Percentiles rank a stretch among this genome's conserved stretches.
These are phyloP conservation scores for Melampsora larici-populina DNA, from an alignment of 1,284 basidiomycete genomes.

Conservation along the genomic window DNA sequence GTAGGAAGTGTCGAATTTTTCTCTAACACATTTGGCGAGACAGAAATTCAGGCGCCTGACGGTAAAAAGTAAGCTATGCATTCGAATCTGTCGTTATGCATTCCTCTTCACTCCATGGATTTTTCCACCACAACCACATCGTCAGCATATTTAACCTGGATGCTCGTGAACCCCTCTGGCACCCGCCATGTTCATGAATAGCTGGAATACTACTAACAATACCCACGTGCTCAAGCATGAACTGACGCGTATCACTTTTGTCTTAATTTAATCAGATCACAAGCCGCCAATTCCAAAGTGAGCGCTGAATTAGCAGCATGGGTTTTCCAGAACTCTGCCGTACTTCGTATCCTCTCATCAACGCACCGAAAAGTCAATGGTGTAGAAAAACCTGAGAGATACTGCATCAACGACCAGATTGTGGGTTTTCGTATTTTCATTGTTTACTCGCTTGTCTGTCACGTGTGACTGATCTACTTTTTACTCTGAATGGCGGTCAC, in stretches of 20 bases:
- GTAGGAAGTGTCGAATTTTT: slow-evolving; percentile 77
- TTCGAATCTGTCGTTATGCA: background rate
- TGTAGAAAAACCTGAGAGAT: slow-evolving; percentile 61
- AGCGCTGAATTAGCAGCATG: slow-evolving; percentile 73
- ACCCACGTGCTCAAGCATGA: too few relatives aligned
- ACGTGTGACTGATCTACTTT: background rate
- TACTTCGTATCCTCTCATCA: slow-evolving; percentile 72
- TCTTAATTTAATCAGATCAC: slow-evolving; percentile 58
- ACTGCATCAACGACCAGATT: slow-evolving; percentile 82
- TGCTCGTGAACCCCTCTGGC: too few relatives aligned
- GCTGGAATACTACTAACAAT: too few relatives aligned
- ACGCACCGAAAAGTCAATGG: slow-evolving; percentile 66
- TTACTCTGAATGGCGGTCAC: background rate
- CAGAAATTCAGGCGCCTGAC: slow-evolving; percentile 22
- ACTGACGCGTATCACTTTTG: too few relatives aligned
- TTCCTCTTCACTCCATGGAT: background rate
- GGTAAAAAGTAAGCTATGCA: slow-evolving; percentile 37
- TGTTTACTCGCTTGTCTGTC: background rate
- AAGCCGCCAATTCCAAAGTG: slow-evolving; percentile 72
- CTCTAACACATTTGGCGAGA: slow-evolving; percentile 55
- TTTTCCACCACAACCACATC: background rate
- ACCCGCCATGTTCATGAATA: too few relatives aligned
- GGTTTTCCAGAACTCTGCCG: slow-evolving; percentile 83
- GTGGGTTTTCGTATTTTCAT: slow-evolving; percentile 57
- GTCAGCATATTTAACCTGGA: background rate